Evolutionary conservation across 257 asterid genomes (phyloP).

Genomic region (Echites panduratus): DNA sequence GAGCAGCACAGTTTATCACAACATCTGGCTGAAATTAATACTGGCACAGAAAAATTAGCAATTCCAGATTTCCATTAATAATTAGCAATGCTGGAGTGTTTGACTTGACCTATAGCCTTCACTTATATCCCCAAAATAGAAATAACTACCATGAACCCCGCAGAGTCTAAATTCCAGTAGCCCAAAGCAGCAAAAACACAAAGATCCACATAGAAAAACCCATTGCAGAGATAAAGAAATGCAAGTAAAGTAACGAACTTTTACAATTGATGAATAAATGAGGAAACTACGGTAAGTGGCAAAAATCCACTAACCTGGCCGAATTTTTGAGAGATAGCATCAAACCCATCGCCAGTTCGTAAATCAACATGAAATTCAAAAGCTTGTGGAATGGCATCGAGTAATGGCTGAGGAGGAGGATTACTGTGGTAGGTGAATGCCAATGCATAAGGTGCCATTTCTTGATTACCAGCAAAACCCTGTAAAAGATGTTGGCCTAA

Average conservation of each 20-base stretch:
- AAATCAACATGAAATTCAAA: slow-evolving; percentile 64
- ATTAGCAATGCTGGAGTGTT: background rate
- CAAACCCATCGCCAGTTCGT: slow-evolving; percentile 53
- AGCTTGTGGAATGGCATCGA: slow-evolving; percentile 53
- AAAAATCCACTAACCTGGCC: slow-evolving; percentile 51
- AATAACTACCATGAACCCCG: background rate
- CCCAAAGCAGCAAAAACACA: slow-evolving; percentile 6
- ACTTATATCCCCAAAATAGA: background rate
- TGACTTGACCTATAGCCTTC: background rate
- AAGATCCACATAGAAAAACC: background rate
- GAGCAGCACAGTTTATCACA: slow-evolving; percentile 91
- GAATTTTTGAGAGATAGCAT: slow-evolving; percentile 42
- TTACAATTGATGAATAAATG: background rate
- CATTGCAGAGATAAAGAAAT: background rate
- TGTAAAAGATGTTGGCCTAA: slow-evolving; percentile 85
- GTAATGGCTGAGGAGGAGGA: slow-evolving; percentile 61
- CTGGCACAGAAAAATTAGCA: background rate
- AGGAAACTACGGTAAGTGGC: background rate
- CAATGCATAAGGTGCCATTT: slow-evolving; percentile 27
- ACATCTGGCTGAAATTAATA: slow-evolving; percentile 73
- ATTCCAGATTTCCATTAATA: slow-evolving; percentile 2
- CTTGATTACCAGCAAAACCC: slow-evolving; percentile 31
- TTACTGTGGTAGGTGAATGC: slow-evolving; percentile 60
- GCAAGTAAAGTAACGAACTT: background rate
- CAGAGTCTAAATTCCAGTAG: background rate